phyloP scores from a whole-genome alignment of 331 rosid genomes.

The Acacia pycnantha region DNA sequence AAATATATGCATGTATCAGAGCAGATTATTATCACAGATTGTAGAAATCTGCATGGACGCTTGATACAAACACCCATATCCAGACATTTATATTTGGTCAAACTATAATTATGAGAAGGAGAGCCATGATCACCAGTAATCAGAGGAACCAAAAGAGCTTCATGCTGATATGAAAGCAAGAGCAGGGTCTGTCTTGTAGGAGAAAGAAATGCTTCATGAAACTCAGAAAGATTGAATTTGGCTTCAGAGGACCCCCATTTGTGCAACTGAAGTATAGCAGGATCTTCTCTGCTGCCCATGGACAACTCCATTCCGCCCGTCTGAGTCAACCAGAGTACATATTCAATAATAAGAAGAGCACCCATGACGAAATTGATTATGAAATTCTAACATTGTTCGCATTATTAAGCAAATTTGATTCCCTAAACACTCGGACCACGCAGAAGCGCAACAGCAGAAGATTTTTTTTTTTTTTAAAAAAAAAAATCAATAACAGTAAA shows the following conservation, averaged over 20 bases:
- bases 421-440: neutral
- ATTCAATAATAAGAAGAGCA: conserved; percentile 13
- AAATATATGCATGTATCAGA: conserved; percentile 9
- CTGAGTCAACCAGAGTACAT: conserved; percentile 30
- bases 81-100: conserved; percentile 3
- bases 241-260: conserved; percentile 66
- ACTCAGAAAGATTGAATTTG: conserved; percentile 61
- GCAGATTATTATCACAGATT: conserved; percentile 16
- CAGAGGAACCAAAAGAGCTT: conserved; percentile 86
- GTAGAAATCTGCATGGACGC: neutral
- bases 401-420: neutral
- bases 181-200: conserved; percentile 72
- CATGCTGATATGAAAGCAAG: conserved; percentile 63
- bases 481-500: neutral
- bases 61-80: neutral
- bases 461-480: neutral
- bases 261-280: conserved; percentile 72
- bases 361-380: neutral
- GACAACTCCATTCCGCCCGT: conserved; percentile 58
- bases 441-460: neutral
- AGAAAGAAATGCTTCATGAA: conserved; percentile 83
- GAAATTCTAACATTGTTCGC: conserved; percentile 12
- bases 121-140: conserved; percentile 44
- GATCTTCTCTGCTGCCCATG: conserved; percentile 47
- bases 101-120: conserved; percentile 9